Conservation (phyloP, 176 grass and related monocot genomes). For the Zoysia pacifica region DNA sequence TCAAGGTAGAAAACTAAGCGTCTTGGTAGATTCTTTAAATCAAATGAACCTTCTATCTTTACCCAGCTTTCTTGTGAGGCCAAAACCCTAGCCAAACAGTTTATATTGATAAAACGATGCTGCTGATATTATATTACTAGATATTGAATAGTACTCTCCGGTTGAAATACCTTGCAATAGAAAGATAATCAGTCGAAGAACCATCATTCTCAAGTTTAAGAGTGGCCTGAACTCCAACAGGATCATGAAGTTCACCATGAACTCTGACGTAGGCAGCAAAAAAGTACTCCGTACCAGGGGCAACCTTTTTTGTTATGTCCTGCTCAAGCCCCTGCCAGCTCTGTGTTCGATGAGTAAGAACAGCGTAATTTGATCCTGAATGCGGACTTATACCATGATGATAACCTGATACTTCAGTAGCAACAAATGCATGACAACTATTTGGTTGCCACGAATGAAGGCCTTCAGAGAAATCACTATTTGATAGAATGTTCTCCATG, state of each 20-base stretch:
- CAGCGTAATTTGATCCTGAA: conserved; percentile 74
- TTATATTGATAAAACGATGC: conserved; percentile 21
- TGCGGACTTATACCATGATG: conserved; percentile 69
- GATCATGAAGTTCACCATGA: conserved; percentile 56
- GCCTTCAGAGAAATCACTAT: conserved; percentile 83
- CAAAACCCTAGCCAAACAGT: conserved; percentile 53
- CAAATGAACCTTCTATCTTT: conserved; percentile 86
- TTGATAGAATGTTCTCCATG: conserved; percentile 80
- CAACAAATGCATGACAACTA: conserved; percentile 71
- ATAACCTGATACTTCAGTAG: conserved; percentile 61
- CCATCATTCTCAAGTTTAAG: conserved; percentile 67
- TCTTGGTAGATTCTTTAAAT: conserved; percentile 53
- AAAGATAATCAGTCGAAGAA: conserved; percentile 57
- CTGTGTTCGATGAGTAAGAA: conserved; percentile 71
- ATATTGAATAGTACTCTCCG: conserved; percentile 20
- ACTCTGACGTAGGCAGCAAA: conserved; percentile 68
- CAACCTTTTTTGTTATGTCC: conserved; percentile 68
- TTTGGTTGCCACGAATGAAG: conserved; percentile 76
- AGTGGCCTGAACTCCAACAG: conserved; percentile 57
- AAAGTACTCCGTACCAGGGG: conserved; percentile 59
- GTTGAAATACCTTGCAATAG: conserved; percentile 63
- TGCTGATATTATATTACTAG: conserved; percentile 22
- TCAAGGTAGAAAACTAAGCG: conserved; percentile 71
- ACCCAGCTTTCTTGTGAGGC: conserved; percentile 66
- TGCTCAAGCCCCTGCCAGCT: conserved; percentile 94